Percentiles rank a stretch among this genome's conserved stretches.
phyloP scores from a whole-genome alignment of 208 protist genomes.

The Novymonas esmeraldas region DNA sequence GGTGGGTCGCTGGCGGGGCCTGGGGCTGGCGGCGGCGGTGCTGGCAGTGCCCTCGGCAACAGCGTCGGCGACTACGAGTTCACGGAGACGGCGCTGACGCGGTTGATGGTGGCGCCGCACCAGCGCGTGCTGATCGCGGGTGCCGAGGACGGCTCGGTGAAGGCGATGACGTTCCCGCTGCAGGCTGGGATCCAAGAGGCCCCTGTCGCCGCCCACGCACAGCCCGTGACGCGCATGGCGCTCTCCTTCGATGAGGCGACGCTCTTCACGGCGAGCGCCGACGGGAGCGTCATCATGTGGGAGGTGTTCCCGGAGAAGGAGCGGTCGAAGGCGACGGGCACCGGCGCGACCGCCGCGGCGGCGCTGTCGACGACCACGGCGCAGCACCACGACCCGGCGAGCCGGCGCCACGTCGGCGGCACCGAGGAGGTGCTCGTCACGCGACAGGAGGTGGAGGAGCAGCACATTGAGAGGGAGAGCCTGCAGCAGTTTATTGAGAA shows the following conservation, averaged over 20 bases:
- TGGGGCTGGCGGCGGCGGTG: background rate
- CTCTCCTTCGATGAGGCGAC: constrained; percentile 92
- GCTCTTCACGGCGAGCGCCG: constrained; percentile 89
- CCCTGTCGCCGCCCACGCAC: constrained; percentile 73
- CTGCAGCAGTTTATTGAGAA: constrained; percentile 90
- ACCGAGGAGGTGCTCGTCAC: constrained; percentile 95
- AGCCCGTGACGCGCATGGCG: constrained; percentile 72
- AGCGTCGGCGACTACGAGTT: constrained; percentile 78
- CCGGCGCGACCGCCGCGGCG: background rate
- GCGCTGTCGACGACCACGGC: background rate
- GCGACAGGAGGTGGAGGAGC: constrained; percentile 94
- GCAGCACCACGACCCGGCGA: constrained; percentile 30
- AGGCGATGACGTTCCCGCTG: constrained; percentile 91
- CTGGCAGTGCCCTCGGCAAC: constrained; percentile 18
- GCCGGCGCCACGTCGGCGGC: constrained; percentile 11
- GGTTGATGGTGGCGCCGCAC: constrained; percentile 79
- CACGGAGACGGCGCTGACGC: constrained; percentile 65
- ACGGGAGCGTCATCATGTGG: constrained; percentile 92
- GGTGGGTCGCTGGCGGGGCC: no score
- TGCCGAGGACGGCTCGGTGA: constrained; percentile 89
- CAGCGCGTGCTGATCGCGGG: constrained; percentile 93
- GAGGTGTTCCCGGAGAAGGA: constrained; percentile 83
- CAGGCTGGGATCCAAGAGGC: constrained; percentile 76
- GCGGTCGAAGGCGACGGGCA: constrained; percentile 29
- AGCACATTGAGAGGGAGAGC: constrained; percentile 74